A percentile compares a stretch with the other conserved stretches of the same genome.
phyloP scores from a whole-genome alignment of 306 rosid species.

The Aeschynomene evenia region DNA sequence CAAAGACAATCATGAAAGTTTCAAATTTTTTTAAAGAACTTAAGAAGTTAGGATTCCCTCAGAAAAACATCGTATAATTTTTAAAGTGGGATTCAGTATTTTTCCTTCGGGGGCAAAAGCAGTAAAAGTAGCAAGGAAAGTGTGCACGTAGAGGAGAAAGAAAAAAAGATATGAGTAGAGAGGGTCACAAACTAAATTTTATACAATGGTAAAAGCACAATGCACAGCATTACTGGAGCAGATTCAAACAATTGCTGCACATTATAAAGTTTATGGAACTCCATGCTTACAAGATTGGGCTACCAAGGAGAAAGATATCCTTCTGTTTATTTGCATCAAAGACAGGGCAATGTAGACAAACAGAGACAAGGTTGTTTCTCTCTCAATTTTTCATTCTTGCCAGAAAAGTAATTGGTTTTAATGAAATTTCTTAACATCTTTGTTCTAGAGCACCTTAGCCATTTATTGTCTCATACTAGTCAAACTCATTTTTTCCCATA shows the following conservation, averaged over 20 bases:
- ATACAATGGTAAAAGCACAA: conserved; percentile 6
- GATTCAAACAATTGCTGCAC: not conserved
- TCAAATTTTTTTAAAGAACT: not conserved
- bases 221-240: not conserved
- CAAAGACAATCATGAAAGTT: not conserved
- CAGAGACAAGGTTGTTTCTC: not conserved
- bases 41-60: not conserved
- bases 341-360: not conserved
- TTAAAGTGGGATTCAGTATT: not conserved
- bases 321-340: not conserved
- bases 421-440: not conserved
- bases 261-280: not conserved
- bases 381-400: not conserved
- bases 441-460: not conserved
- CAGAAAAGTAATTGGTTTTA: not conserved
- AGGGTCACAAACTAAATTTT: not conserved
- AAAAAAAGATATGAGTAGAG: not conserved
- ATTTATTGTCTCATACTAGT: not conserved
- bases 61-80: conserved; percentile 9
- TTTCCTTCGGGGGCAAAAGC: not conserved
- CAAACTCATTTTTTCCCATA: not conserved
- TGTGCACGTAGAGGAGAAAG: not conserved
- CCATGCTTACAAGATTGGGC: not conserved
- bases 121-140: not conserved
- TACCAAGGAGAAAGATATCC: conserved; percentile 1